Base-by-base conservation (phyloP, 2,329 filamentous ascomycete genomes). In the Nemania sp. region DNA sequence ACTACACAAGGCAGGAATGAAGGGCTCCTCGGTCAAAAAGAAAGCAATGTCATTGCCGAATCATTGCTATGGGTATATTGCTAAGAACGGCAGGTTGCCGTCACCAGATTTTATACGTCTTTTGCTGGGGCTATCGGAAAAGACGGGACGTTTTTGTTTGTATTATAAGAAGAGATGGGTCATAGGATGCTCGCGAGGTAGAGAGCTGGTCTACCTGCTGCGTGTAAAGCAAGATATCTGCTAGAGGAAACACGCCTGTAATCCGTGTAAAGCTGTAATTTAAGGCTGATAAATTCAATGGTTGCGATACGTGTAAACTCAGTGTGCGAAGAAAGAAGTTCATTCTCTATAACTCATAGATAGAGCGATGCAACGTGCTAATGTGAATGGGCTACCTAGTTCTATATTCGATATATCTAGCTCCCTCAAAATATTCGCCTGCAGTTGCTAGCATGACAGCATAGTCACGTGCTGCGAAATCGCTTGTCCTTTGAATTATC, bases 141-240 rank as follows among this genome's bases (percentile, higher is more conserved):
- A 45, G 57, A 24, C 20, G 59, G 41, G 38, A 54, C 10, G 43
- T 38, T 35, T n/a, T 57, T 54, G 24, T 62, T 56, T 67, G 67
- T 70, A 70, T 29, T 62, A 64, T 67, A 70, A 24, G 49, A 64
- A 45, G 45, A 57, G 47, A 29, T 26, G 57, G 49, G 35, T 67
- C 51, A 64, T 57, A 51, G 26, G 18, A 4, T 49, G 32, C 32
- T 49, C 45, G 26, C 43, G 22, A 63, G 27, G 27, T n/a, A 62
- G 11, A 24, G 47, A 43, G 59, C 43, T 29, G 13, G 59, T 27
- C 55, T 52, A 51, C 51, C 51, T 56, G 62, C 54, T 27, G 13
- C 11, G n/a, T n/a, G 45, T 10, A 27, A 18, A 20, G 18, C 47
- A 49, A 56, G 47, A 52, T 53, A 47, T 20, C 27, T 49, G 24